Conservation (phyloP, 1,284 basidiomycete genomes). For the Boletus mariae region DNA sequence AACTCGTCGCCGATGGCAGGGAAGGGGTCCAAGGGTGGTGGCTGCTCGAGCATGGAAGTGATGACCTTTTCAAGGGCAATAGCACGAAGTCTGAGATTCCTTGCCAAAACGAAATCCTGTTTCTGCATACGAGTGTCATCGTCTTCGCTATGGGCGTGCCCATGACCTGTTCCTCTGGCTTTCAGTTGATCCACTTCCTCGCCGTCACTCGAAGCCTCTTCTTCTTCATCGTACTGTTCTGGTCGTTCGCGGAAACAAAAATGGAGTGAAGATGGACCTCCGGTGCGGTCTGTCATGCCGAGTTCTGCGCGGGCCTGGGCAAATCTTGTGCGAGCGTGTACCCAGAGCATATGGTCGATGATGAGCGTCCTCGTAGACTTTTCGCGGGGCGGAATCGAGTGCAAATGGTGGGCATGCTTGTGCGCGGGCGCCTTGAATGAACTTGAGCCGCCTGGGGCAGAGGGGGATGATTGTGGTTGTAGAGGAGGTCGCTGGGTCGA, state of each 20-base stretch:
- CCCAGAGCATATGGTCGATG: conserved; percentile 80
- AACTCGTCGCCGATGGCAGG: conserved; percentile 44
- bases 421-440: conserved; percentile 36
- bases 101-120: conserved; percentile 61
- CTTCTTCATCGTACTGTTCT: conserved; percentile 70
- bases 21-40: conserved; percentile 53
- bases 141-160: conserved; percentile 50
- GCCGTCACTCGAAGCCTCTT: conserved; percentile 60
- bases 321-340: conserved; percentile 75
- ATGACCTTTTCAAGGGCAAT: conserved; percentile 78
- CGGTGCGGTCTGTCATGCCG: conserved; percentile 74
- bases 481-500: conserved; percentile 10
- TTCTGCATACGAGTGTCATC: conserved; percentile 53
- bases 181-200: conserved; percentile 54
- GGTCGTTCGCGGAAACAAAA: conserved; percentile 61
- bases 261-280: conserved; percentile 54
- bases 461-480: conserved; percentile 9
- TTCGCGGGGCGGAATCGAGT: conserved; percentile 72
- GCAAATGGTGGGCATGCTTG: conserved; percentile 42
- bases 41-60: conserved; percentile 73
- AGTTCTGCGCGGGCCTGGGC: conserved; percentile 77
- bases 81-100: conserved; percentile 60
- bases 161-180: conserved; percentile 49
- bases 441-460: conserved; percentile 10
- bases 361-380: conserved; percentile 79